Evolutionary conservation across 2,329 filamentous ascomycete genomes (phyloP).

Genomic region (Cladophialophora carrionii): DNA sequence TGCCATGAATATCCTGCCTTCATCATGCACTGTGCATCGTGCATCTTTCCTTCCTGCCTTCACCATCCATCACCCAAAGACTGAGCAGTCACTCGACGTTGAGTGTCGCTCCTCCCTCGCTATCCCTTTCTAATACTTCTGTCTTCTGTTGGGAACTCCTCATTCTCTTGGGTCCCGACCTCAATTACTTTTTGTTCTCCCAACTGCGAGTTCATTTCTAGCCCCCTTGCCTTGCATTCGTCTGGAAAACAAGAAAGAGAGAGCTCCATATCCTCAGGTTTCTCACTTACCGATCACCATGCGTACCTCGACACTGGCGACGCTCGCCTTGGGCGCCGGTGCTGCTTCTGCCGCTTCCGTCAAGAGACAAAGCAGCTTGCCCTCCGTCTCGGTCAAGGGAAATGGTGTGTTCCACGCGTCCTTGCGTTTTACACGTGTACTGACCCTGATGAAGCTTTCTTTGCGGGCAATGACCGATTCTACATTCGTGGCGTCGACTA

Average conservation of each 20-base stretch:
- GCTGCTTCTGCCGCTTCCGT: conserved; percentile 50
- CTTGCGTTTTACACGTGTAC: neutral
- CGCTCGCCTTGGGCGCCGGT: conserved; percentile 52
- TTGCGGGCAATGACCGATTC: conserved; percentile 62
- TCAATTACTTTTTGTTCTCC: conserved; percentile 17
- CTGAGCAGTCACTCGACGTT: conserved; percentile 37
- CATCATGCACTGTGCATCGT: conserved; percentile 2
- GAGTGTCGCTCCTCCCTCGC: conserved; percentile 39
- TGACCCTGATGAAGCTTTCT: conserved; percentile 58
- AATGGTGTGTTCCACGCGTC: conserved; percentile 53
- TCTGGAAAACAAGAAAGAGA: conserved; percentile 7
- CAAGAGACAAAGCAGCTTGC: conserved; percentile 52
- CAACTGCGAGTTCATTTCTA: conserved; percentile 16
- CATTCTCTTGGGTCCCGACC: conserved; percentile 32
- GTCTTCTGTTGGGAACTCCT: conserved; percentile 30
- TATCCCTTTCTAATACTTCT: conserved; percentile 35
- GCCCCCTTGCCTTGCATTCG: conserved; percentile 11
- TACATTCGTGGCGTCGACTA: conserved; percentile 63
- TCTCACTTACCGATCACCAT: conserved; percentile 47
- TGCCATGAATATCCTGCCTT: conserved; percentile 10
- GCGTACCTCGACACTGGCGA: conserved; percentile 56
- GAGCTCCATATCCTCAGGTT: conserved; percentile 7
- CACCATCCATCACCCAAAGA: conserved; percentile 30
- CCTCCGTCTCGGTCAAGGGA: conserved; percentile 64
- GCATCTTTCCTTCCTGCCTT: conserved; percentile 9